Conservation (phyloP, 257 asterid genomes). For the Fraxinus quadrangulata region DNA sequence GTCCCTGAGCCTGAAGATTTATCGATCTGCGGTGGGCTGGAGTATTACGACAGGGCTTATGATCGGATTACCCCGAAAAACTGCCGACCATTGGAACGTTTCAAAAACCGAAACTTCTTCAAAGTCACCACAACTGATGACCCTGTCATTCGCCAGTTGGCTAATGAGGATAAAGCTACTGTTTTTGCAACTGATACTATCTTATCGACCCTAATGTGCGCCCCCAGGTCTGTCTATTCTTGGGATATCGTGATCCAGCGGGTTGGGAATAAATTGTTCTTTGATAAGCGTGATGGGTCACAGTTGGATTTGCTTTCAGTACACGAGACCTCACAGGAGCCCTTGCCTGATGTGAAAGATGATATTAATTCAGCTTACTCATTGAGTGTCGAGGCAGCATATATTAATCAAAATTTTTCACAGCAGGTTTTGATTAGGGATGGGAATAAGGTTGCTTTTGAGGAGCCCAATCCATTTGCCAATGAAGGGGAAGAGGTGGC, state of each 20-base stretch:
- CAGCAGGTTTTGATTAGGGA: constrained; percentile 92
- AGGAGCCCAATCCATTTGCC: constrained; percentile 93
- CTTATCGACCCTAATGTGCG: constrained; percentile 83
- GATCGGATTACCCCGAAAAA: constrained; percentile 88
- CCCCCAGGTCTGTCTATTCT: constrained; percentile 88
- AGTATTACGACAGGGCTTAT: constrained; percentile 79
- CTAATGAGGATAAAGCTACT: constrained; percentile 94
- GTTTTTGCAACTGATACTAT: constrained; percentile 89
- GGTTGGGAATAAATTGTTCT: constrained; percentile 87
- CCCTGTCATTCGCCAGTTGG: constrained; percentile 88
- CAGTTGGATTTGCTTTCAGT: constrained; percentile 88
- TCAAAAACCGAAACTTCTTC: constrained; percentile 89
- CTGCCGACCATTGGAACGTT: constrained; percentile 69
- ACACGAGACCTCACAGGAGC: constrained; percentile 94
- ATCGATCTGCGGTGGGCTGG: constrained; percentile 77
- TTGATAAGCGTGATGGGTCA: constrained; percentile 92
- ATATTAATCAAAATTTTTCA: constrained; percentile 86
- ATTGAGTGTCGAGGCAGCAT: constrained; percentile 89
- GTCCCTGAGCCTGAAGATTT: constrained; percentile 89
- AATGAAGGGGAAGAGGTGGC: constrained; percentile 96
- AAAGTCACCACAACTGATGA: constrained; percentile 94
- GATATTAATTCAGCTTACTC: constrained; percentile 90
- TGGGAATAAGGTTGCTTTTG: constrained; percentile 74
- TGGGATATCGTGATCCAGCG: constrained; percentile 96
- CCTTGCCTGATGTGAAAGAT: constrained; percentile 89